Evolutionary conservation across 352 stramenopile species (phyloP).

Genomic region (Globisporangium carolinianum): DNA sequence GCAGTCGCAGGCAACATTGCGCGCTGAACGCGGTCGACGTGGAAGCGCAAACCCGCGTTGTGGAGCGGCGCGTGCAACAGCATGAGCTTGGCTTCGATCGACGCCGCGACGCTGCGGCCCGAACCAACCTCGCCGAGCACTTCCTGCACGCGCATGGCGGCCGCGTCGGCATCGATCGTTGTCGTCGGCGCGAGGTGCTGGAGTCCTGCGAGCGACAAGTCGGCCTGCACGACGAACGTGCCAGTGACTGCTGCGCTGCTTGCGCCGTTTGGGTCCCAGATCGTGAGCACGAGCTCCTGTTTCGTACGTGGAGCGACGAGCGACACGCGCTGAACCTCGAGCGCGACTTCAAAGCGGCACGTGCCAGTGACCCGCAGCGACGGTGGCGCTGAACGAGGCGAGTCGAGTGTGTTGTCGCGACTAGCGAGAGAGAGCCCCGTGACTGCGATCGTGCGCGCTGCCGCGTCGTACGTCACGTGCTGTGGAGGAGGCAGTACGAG

Average conservation of each 20-base stretch:
- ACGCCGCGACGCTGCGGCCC: slow-evolving; percentile 18
- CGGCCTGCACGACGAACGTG: slow-evolving; percentile 17
- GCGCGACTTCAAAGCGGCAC: slow-evolving; percentile 6
- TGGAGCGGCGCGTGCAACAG: slow-evolving; percentile 10
- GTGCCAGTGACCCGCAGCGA: slow-evolving; percentile 5
- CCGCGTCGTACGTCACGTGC: slow-evolving; percentile 1
- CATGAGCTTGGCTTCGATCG: slow-evolving; percentile 22
- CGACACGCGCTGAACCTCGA: slow-evolving; percentile 15
- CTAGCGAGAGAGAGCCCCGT: slow-evolving; percentile 3
- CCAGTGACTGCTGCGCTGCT: slow-evolving; percentile 8
- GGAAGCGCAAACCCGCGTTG: slow-evolving; percentile 6
- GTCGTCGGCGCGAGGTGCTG: background rate
- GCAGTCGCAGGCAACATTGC: background rate
- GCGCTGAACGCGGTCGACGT: slow-evolving; percentile 11
- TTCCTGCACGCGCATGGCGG: slow-evolving; percentile 24
- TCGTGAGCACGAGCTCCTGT: slow-evolving; percentile 10
- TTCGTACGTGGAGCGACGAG: slow-evolving; percentile 2
- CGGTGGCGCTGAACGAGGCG: background rate
- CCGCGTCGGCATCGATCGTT: slow-evolving; percentile 20
- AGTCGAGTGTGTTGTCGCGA: background rate
- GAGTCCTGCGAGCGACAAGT: slow-evolving; percentile 3
- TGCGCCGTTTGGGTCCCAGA: slow-evolving; percentile 6
- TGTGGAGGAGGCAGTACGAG: slow-evolving; percentile 1
- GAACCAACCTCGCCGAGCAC: slow-evolving; percentile 17
- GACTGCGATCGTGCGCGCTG: slow-evolving; percentile 2